phyloP scores from a whole-genome alignment of 2,329 filamentous ascomycete species.

The Sarocladiaceae sp. region DNA sequence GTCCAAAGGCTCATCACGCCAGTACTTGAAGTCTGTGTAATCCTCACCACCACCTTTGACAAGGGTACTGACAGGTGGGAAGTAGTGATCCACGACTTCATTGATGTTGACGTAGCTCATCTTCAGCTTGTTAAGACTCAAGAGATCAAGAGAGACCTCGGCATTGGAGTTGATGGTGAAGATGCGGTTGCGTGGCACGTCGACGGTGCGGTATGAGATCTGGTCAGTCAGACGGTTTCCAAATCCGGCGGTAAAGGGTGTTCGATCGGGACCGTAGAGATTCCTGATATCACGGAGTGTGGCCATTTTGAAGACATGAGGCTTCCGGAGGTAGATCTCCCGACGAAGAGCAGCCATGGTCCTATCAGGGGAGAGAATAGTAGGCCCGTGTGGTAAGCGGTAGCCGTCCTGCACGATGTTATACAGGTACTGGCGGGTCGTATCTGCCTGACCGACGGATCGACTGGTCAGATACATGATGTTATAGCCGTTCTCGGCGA shows the following conservation, averaged over 20 bases:
- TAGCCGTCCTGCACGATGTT: slow-evolving; percentile 86
- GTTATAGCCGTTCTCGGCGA: slow-evolving; percentile 92
- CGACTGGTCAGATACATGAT: slow-evolving; percentile 96
- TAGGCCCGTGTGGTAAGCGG: slow-evolving; percentile 79
- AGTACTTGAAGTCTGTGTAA: slow-evolving; percentile 96
- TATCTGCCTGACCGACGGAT: slow-evolving; percentile 89
- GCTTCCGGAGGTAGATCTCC: slow-evolving; percentile 92
- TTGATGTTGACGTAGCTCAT: slow-evolving; percentile 96
- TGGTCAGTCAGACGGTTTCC: slow-evolving; percentile 96
- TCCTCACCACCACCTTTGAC: slow-evolving; percentile 87
- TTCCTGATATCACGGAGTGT: slow-evolving; percentile 90
- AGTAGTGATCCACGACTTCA: slow-evolving; percentile 97
- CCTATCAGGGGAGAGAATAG: slow-evolving; percentile 89
- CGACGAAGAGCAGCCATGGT: slow-evolving; percentile 89
- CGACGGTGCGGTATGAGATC: slow-evolving; percentile 89
- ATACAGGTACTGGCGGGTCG: slow-evolving; percentile 79
- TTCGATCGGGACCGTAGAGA: slow-evolving; percentile 69
- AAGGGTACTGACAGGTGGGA: slow-evolving; percentile 82
- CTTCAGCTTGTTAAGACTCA: slow-evolving; percentile 90
- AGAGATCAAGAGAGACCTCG: slow-evolving; percentile 83
- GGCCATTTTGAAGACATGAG: slow-evolving; percentile 99
- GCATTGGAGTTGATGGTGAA: slow-evolving; percentile 99
- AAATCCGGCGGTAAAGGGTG: slow-evolving; percentile 94
- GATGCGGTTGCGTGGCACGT: slow-evolving; percentile 88
- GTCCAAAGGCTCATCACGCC: slow-evolving; percentile 79